Conservation (phyloP, 176 grass and related monocot genomes). For the Cenchrus americanus region DNA sequence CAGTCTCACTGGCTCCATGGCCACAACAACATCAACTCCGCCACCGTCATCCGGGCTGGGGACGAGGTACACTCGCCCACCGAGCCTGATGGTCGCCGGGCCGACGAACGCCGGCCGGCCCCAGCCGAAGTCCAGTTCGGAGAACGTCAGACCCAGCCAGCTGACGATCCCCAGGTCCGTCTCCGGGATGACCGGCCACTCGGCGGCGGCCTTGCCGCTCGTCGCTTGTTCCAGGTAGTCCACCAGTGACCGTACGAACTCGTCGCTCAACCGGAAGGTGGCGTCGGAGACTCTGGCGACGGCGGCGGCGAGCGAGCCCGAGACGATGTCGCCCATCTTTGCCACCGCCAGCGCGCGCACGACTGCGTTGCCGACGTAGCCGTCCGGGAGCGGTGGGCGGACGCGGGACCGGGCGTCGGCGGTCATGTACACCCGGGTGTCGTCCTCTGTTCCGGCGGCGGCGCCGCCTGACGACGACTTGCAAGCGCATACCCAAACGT, state of each 20-base stretch:
- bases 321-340: conserved; percentile 26
- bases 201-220: too few species aligned
- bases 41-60: conserved; percentile 26
- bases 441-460: neutral
- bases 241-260: conserved; percentile 40
- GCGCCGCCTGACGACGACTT: conserved; percentile 3
- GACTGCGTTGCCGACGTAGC: conserved; percentile 62
- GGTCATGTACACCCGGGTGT: conserved; percentile 44
- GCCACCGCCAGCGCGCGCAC: conserved; percentile 43
- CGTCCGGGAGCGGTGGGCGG: conserved; percentile 41
- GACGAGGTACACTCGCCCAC: conserved; percentile 45
- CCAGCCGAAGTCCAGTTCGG: conserved; percentile 52
- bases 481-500: conserved; percentile 52
- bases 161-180: conserved; percentile 56
- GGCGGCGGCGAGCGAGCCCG: neutral
- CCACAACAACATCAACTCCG: conserved; percentile 28
- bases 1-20: conserved; percentile 40
- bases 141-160: conserved; percentile 39
- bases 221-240: conserved; percentile 36
- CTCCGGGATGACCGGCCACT: conserved; percentile 41
- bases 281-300: conserved; percentile 6
- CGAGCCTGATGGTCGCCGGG: conserved; percentile 18
- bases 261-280: conserved; percentile 31
- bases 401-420: conserved; percentile 53
- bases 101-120: conserved; percentile 57